These are phyloP conservation scores for Cladosporium velox DNA, from an alignment of 2,329 filamentous ascomycete genomes.

Conservation along the genomic window DNA sequence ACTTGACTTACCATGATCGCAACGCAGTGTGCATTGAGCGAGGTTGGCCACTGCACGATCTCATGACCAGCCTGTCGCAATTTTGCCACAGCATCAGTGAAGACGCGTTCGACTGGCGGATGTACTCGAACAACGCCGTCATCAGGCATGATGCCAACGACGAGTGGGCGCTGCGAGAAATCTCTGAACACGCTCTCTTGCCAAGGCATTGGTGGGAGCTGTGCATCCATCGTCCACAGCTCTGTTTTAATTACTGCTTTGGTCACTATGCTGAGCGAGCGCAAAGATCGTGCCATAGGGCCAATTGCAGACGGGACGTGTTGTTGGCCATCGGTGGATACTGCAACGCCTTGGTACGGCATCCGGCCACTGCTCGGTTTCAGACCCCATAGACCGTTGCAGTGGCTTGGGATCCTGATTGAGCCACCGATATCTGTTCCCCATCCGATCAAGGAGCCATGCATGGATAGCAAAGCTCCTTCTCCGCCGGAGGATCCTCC, in stretches of 20 bases:
- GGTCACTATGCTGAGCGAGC: slow-evolving; percentile 50
- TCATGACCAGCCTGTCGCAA: slow-evolving; percentile 43
- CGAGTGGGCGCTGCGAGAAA: slow-evolving; percentile 23
- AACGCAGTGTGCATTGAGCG: slow-evolving; percentile 57
- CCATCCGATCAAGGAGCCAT: slow-evolving; percentile 50
- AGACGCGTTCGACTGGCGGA: slow-evolving; percentile 28
- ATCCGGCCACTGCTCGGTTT: slow-evolving; percentile 57
- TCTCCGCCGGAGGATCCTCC: slow-evolving; percentile 54
- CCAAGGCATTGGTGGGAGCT: slow-evolving; percentile 47
- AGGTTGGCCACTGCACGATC: slow-evolving; percentile 43
- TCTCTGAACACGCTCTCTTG: slow-evolving; percentile 33
- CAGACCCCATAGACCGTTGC: slow-evolving; percentile 53
- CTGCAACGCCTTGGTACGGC: slow-evolving; percentile 60
- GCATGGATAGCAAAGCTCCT: slow-evolving; percentile 42
- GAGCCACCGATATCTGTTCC: slow-evolving; percentile 58
- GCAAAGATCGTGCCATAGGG: slow-evolving; percentile 57
- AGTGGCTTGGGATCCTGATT: slow-evolving; percentile 51
- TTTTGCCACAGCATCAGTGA: slow-evolving; percentile 22
- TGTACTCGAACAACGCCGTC: slow-evolving; percentile 33
- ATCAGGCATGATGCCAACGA: slow-evolving; percentile 30
- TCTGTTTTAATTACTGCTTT: slow-evolving; percentile 36
- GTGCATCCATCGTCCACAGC: slow-evolving; percentile 48
- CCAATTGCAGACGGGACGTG: slow-evolving; percentile 66
- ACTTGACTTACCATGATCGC: slow-evolving; percentile 51
- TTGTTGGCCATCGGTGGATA: slow-evolving; percentile 65